These are phyloP conservation scores for Debaryomycetaceae sp. DNA, from an alignment of 1,139 yeast genomes.

Conservation along the genomic window DNA sequence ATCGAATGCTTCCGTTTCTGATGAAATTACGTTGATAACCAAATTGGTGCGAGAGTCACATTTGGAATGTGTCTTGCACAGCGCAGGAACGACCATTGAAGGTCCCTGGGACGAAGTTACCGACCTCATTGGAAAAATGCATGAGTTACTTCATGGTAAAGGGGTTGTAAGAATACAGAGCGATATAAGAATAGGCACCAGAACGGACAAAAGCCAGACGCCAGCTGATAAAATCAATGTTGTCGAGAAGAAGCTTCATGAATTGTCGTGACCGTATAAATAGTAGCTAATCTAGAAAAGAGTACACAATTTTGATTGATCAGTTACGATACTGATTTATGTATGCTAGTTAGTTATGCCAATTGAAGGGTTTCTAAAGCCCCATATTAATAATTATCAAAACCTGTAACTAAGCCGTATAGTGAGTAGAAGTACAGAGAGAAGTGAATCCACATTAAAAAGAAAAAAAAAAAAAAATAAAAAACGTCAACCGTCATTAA, in stretches of 20 bases:
- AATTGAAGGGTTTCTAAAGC: no score
- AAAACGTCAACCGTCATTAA: no score
- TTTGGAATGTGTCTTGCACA: slow-evolving; percentile 68
- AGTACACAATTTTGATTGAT: no score
- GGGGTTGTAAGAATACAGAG: slow-evolving; percentile 80
- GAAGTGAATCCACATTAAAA: no score
- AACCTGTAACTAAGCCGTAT: no score
- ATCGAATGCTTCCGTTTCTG: slow-evolving; percentile 70
- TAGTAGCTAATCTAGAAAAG: no score
- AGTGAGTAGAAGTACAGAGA: no score
- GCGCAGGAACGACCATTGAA: slow-evolving; percentile 88
- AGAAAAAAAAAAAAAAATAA: no score
- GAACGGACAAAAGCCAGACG: slow-evolving; percentile 63
- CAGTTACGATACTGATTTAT: no score
- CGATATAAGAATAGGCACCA: slow-evolving; percentile 82
- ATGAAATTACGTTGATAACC: slow-evolving; percentile 71
- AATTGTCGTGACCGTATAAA: slow-evolving; percentile 5
- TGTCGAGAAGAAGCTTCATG: slow-evolving; percentile 51
- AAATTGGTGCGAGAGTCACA: slow-evolving; percentile 57
- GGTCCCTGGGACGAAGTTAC: slow-evolving; percentile 93
- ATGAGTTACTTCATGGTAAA: slow-evolving; percentile 60
- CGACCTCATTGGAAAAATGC: slow-evolving; percentile 75
- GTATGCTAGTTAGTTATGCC: no score
- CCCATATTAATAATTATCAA: no score
- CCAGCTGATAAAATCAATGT: slow-evolving; percentile 65